Base-by-base conservation (phyloP, 306 rosid species). In the Cucurbita moschata region DNA sequence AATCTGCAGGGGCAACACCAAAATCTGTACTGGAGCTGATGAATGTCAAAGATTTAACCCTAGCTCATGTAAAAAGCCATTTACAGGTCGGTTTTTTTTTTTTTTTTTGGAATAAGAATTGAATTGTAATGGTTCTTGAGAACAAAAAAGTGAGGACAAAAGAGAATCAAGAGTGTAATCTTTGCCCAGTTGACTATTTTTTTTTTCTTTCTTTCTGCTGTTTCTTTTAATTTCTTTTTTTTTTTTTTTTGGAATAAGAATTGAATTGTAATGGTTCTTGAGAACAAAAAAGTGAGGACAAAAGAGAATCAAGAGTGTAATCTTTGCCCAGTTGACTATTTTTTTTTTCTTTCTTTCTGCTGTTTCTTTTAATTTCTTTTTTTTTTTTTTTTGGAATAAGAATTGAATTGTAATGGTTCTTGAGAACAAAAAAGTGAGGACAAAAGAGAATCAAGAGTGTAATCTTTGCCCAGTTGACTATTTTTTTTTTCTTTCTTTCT, bases 41-140 rank as follows among this genome's bases (percentile, higher is more conserved):
- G 95, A 90, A 90, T 82, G 98, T 92, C 15, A 92, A 90, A 77
- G 96, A 92, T 84, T 89, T 92, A 84, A 92, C 96, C 85, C 94
- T 92, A 82, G 90, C 98, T 78, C 98, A 92, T 78, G 98, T 92
- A 80, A 92, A 92, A 88, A 92, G 98, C 81, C 98, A 92, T 82
- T 88, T 92, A 79, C 98, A 92, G 98, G 98, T 92, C 86, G 82
- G 88, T 26, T 44, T 59, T 50, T 50, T 44, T 9, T 44, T 21
- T 21, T 21, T 21, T 21, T 21, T 21, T 21, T 67, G 11, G 23
- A 14, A 47, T n/a, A 62, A 40, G 40, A 30, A 78, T 44, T 57
- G 62, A 73, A 54, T 43, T 46, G 55, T 52, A 76, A 88, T 82
- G 77, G 68, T 85, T 78, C 49, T 81, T 83, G 78, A 75, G 78